Conservation (phyloP, 805 yeast species). For the Candida ulmi region DNA sequence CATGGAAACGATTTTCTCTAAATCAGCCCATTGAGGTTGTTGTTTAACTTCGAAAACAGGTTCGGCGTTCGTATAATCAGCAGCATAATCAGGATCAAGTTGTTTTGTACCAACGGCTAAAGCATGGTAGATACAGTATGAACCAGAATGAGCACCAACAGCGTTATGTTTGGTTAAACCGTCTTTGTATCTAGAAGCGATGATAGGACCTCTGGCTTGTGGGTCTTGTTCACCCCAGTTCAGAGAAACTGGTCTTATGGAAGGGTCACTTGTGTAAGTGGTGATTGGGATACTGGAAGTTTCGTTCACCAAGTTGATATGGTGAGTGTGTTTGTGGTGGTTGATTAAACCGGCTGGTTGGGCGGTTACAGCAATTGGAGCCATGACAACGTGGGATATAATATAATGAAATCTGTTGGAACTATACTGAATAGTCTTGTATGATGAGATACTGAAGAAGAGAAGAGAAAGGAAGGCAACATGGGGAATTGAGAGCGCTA, state of each 20-base stretch:
- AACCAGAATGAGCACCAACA: slow-evolving; percentile 61
- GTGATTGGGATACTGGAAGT: slow-evolving; percentile 36
- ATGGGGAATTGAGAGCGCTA: background rate
- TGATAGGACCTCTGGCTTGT: slow-evolving; percentile 48
- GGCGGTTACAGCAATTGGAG: slow-evolving; percentile 22
- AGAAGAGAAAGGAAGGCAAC: background rate
- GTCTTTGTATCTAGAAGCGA: slow-evolving; percentile 43
- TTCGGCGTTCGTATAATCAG: slow-evolving; percentile 59
- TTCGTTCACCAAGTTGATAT: slow-evolving; percentile 16
- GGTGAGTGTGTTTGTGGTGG: slow-evolving; percentile 4
- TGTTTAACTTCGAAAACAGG: slow-evolving; percentile 54
- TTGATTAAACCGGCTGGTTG: background rate
- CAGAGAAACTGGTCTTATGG: slow-evolving; percentile 41
- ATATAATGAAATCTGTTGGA: too few relatives aligned
- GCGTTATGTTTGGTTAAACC: slow-evolving; percentile 53
- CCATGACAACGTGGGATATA: slow-evolving; percentile 13
- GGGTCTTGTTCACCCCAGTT: slow-evolving; percentile 51
- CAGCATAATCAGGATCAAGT: slow-evolving; percentile 43
- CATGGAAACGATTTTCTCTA: slow-evolving; percentile 54
- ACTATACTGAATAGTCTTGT: too few relatives aligned
- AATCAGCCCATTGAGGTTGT: slow-evolving; percentile 50
- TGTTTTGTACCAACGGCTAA: slow-evolving; percentile 58
- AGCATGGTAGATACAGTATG: slow-evolving; percentile 61
- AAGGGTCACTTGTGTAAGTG: slow-evolving; percentile 47
- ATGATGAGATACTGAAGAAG: too few relatives aligned